phyloP scores from a whole-genome alignment of 164 flowering plant species.

The Cinnamomum chago region DNA sequence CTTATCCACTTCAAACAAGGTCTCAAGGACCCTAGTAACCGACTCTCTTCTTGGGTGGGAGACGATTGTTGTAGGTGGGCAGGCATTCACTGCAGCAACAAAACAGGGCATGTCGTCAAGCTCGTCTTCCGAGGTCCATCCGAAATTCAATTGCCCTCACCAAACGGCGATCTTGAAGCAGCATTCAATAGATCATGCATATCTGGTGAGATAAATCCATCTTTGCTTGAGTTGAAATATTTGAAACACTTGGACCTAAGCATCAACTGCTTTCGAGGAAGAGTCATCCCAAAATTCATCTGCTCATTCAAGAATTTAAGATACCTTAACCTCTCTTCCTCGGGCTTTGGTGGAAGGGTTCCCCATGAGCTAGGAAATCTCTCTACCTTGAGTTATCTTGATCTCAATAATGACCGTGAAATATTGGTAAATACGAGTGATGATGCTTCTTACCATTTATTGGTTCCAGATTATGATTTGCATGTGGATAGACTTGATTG shows the following conservation, averaged over 20 bases:
- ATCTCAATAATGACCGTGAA: not conserved
- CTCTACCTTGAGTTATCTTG: constrained; percentile 9
- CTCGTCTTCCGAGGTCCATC: constrained; percentile 3
- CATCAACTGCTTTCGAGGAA: not conserved
- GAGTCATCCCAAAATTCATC: constrained; percentile 7
- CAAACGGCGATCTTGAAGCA: no score
- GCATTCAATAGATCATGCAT: not conserved
- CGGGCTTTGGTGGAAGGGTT: constrained; percentile 6
- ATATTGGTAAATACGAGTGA: not conserved
- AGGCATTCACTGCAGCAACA: constrained; percentile 9
- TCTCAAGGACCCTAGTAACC: not conserved
- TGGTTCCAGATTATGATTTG: not conserved
- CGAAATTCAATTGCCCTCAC: not conserved
- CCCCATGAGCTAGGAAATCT: constrained; percentile 19
- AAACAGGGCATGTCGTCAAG: constrained; percentile 7
- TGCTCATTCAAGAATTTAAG: constrained; percentile 5
- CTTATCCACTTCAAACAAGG: constrained; percentile 9
- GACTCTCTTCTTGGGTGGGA: constrained; percentile 10
- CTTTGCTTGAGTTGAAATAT: constrained; percentile 13
- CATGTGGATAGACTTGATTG: constrained; percentile 6
- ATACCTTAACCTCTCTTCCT: constrained; percentile 7
- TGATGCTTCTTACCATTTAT: no score
- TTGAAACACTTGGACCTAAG: constrained; percentile 13
- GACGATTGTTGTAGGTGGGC: constrained; percentile 8
- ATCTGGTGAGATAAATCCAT: constrained; percentile 10